Evolutionary conservation across 192 early-diverging fungal species (phyloP), one percentile per base, ranked within the genome.

Genomic region (Martensiomyces pterosporus): DNA sequence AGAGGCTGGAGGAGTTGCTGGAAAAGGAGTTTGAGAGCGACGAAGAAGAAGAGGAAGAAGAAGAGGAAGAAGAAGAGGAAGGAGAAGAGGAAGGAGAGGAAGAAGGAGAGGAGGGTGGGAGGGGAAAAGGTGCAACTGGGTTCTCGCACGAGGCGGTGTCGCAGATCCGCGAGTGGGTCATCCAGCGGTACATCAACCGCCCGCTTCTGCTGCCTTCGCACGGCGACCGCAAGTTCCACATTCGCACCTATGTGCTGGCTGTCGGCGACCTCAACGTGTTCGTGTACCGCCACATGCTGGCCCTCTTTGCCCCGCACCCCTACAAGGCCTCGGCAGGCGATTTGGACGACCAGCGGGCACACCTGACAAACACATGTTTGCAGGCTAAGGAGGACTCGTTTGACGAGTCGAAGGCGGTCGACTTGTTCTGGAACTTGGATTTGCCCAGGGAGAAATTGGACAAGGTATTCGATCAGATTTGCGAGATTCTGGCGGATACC

Each of bases 81-180:
- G 52, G 39, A 2, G 26, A 37, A 0, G 49, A 46, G 6, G 37
- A 33, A 43, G 15, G 19, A 5, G 13, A 26, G 21, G 10, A 21
- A 44, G 6, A 38, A 10, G n/a, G n/a, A n/a, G n/a, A n/a, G n/a
- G n/a, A n/a, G n/a, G n/a, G n/a, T n/a, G n/a, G n/a, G n/a, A n/a
- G n/a, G n/a, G n/a, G n/a, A n/a, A n/a, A n/a, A n/a, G n/a, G n/a
- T 29, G 47, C 37, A 24, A 26, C 24, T 24, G 25, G 36, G 4
- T 54, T 54, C 1, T 53, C 34, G 15, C 19, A 39, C 27, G 50
- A 72, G 27, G 55, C 35, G 7, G 58, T 74, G 22, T 75, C 76
- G 18, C 83, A 85, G 48, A 80, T 85, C 16, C 73, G 83, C 36
- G 83, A 85, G 33, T 85, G 81, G 81, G 83, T 85, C 13, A 76